phyloP scores from a whole-genome alignment of 352 stramenopile genomes.

The Phytopythium cucurbitacearum region DNA sequence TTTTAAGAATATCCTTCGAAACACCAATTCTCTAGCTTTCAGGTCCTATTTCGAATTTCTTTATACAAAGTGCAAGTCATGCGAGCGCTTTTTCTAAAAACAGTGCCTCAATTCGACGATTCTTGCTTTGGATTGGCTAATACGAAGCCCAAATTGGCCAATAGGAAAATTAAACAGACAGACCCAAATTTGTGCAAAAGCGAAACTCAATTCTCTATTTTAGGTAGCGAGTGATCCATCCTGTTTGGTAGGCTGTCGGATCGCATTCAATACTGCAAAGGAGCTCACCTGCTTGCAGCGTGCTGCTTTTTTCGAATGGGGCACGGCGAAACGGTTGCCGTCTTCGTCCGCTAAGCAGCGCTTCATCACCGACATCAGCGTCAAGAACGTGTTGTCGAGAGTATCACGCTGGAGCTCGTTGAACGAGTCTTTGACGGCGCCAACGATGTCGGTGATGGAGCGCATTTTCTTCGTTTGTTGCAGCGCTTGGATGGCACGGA shows the following conservation, averaged over 20 bases:
- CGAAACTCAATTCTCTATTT: not conserved
- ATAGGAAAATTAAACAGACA: not conserved
- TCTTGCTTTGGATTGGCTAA: not conserved
- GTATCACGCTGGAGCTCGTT: not conserved
- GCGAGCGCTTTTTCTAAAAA: no score
- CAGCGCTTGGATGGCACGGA: not conserved
- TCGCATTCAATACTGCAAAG: not conserved
- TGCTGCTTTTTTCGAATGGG: not conserved
- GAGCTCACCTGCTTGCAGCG: not conserved
- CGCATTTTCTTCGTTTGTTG: not conserved
- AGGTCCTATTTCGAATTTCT: no score
- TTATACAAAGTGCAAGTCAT: no score
- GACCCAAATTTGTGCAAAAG: not conserved
- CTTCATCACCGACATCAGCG: not conserved
- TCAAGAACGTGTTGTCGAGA: not conserved
- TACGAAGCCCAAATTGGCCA: not conserved
- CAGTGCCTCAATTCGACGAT: not conserved
- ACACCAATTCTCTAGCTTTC: no score
- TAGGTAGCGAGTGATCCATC: not conserved
- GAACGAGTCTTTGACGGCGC: not conserved
- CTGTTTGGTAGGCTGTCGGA: not conserved
- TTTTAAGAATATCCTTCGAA: no score
- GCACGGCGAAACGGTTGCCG: not conserved
- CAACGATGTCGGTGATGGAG: not conserved
- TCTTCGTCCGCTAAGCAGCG: not conserved